A percentile compares a stretch with the other conserved stretches of the same genome.
Evolutionary conservation across 2,329 filamentous ascomycete species (phyloP).

Genomic region (Colletotrichum falcatum): DNA sequence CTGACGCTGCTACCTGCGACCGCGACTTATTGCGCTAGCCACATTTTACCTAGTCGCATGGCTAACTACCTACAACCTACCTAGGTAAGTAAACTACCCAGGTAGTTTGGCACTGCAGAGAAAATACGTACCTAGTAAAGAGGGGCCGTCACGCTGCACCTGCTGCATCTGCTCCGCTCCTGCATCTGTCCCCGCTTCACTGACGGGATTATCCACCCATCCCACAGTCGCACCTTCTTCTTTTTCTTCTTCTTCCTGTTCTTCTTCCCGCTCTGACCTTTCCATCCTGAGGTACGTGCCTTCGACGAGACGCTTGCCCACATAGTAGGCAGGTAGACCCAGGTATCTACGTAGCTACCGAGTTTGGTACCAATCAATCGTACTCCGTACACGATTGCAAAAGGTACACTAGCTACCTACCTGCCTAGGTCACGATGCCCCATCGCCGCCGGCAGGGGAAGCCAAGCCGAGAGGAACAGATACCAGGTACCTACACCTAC

Average conservation of each 20-base stretch:
- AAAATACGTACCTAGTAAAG: slow-evolving; percentile 16
- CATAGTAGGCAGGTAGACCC: no score
- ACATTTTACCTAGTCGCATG: no score
- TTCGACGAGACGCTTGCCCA: no score
- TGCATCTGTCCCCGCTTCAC: slow-evolving; percentile 2
- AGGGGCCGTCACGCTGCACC: slow-evolving; percentile 30
- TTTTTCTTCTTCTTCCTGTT: background rate
- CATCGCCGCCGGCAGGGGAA: background rate
- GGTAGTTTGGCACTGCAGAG: no score
- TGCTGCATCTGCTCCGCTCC: slow-evolving; percentile 3
- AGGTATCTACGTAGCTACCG: background rate
- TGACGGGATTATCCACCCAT: slow-evolving; percentile 23
- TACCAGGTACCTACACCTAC: no score
- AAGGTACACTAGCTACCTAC: no score
- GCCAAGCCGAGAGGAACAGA: slow-evolving; percentile 8
- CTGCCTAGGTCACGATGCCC: background rate
- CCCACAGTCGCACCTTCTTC: background rate
- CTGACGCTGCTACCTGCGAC: background rate
- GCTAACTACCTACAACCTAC: no score
- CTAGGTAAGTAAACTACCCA: no score
- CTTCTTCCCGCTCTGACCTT: background rate
- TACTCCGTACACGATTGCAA: no score
- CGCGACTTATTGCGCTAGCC: background rate
- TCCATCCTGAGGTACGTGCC: slow-evolving; percentile 2
- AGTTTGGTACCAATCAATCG: background rate